A percentile compares a stretch with the other conserved stretches of the same genome.
These are phyloP conservation scores for Daldinia sp. DNA, from an alignment of 2,329 filamentous ascomycete species.

Conservation along the genomic window DNA sequence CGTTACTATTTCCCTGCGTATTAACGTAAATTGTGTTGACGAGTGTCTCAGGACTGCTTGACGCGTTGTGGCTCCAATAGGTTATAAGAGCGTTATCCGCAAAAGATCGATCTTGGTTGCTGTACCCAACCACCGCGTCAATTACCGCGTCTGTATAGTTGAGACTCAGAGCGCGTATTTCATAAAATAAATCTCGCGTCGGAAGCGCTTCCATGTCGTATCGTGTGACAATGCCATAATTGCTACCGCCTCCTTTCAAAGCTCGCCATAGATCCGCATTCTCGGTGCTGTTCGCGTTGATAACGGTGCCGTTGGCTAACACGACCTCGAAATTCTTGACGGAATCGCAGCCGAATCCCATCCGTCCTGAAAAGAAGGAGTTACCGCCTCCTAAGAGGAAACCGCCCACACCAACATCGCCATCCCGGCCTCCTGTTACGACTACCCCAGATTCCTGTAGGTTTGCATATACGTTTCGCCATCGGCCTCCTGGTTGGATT, in stretches of 20 bases:
- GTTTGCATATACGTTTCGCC: slow-evolving; percentile 42
- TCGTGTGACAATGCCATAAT: slow-evolving; percentile 54
- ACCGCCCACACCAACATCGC: slow-evolving; percentile 45
- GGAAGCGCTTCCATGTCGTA: slow-evolving; percentile 48
- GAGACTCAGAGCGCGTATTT: slow-evolving; percentile 29
- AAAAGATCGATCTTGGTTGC: slow-evolving; percentile 34
- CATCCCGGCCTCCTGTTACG: slow-evolving; percentile 44
- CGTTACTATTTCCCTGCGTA: slow-evolving; percentile 31
- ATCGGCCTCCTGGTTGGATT: slow-evolving; percentile 46
- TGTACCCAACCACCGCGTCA: slow-evolving; percentile 37
- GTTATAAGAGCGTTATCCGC: slow-evolving; percentile 39
- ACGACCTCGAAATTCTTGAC: slow-evolving; percentile 55
- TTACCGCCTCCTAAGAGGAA: slow-evolving; percentile 45
- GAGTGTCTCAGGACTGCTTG: slow-evolving; percentile 18
- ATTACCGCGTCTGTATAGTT: slow-evolving; percentile 34
- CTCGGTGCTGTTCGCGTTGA: slow-evolving; percentile 50
- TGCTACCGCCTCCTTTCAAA: slow-evolving; percentile 57
- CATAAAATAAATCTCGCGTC: slow-evolving; percentile 36
- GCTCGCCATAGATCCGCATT: slow-evolving; percentile 56
- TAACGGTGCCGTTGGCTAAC: slow-evolving; percentile 51
- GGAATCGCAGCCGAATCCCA: slow-evolving; percentile 53
- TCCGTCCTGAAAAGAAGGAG: slow-evolving; percentile 32
- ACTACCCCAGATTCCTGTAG: slow-evolving; percentile 39
- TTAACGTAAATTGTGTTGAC: slow-evolving; percentile 36
- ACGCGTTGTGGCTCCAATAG: slow-evolving; percentile 30